Evolutionary conservation across 2,329 filamentous ascomycete genomes (phyloP), one percentile per base, ranked within the genome.

Genomic region (Chrysosporium queenslandicum): DNA sequence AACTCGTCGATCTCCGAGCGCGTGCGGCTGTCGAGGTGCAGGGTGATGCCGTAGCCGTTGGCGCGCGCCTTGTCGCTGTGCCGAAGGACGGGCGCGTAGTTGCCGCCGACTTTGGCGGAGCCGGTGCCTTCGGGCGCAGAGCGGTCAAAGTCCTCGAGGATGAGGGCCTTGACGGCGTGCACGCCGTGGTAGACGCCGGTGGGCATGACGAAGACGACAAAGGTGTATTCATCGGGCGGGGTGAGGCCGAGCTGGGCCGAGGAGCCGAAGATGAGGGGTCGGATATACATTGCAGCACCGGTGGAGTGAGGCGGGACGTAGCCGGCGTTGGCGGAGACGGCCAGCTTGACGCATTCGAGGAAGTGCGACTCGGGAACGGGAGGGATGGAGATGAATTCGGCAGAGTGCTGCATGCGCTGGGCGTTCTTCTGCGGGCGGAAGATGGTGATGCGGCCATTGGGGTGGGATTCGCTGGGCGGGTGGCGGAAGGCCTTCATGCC

Each of bases 401-500:
- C 87, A 12, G 86, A 92, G 74, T 89, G 82, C 66, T 88, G 85
- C 76, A 97, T 81, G 55, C 91, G 87, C 39, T 73, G 70, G 34
- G 90, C 92, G 68, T 97, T 97, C 65, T 84, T 82, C 63, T 83
- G 78, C 0, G 91, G 87, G 3, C 91, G 85, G 80, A 97, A 97
- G 68, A 97, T 80, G 66, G 82, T 81, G 72, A 97, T 90, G 55
- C 72, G 71, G 55, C 75, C 66, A 67, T 85, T 80, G 53, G 78
- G 53, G n/a, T 53, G 46, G 14, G 52, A 41, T 9, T 50, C 34
- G 18, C 55, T 53, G 16, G 88, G 86, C 2, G 77, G 75, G 52
- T 68, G 65, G 57, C 91, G 88, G 78, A 96, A 96, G 52, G 91
- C 90, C 71, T 97, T 97, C 67, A 97, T 82, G n/a, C 92, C 92